Conservation (phyloP, 495 filamentous ascomycete genomes). For the Aspergillus indologenus region DNA sequence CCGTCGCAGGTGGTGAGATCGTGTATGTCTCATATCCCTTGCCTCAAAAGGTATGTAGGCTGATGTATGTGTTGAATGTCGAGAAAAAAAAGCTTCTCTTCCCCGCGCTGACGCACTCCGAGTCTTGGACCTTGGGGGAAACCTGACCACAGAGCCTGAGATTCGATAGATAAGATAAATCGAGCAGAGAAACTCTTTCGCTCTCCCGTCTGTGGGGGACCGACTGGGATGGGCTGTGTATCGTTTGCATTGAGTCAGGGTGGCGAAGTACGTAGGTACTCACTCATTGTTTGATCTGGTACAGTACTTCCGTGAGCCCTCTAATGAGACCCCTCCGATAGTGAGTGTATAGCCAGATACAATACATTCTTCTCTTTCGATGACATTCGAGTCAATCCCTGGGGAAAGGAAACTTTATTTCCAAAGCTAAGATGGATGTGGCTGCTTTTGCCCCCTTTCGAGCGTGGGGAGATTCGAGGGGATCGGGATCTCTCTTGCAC, state of each 20-base stretch:
- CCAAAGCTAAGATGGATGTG: not conserved
- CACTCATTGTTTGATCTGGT: not conserved
- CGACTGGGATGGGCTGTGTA: not conserved
- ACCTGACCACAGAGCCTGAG: not conserved
- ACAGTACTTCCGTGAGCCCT: not conserved
- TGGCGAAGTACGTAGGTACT: not conserved
- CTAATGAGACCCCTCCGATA: not conserved
- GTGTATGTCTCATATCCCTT: slow-evolving; percentile 17
- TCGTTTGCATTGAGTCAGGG: too few relatives aligned
- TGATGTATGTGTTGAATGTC: slow-evolving; percentile 3
- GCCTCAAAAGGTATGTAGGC: slow-evolving; percentile 10
- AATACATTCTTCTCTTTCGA: not conserved
- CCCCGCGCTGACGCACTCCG: slow-evolving; percentile 7
- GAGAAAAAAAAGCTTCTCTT: not conserved
- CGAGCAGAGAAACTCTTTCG: too few relatives aligned
- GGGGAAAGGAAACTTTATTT: not conserved
- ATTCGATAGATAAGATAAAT: not conserved
- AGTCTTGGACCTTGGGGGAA: not conserved
- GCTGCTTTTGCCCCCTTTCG: not conserved
- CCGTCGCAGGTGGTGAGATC: slow-evolving; percentile 2
- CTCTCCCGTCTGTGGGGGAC: too few relatives aligned
- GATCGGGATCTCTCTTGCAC: not conserved
- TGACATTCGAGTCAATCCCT: not conserved
- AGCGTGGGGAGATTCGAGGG: not conserved
- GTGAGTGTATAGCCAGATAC: not conserved